A percentile compares a stretch with the other conserved stretches of the same genome.
These are phyloP conservation scores for Periglandula ipomoeae DNA, from an alignment of 2,329 filamentous ascomycete species.

Conservation along the genomic window DNA sequence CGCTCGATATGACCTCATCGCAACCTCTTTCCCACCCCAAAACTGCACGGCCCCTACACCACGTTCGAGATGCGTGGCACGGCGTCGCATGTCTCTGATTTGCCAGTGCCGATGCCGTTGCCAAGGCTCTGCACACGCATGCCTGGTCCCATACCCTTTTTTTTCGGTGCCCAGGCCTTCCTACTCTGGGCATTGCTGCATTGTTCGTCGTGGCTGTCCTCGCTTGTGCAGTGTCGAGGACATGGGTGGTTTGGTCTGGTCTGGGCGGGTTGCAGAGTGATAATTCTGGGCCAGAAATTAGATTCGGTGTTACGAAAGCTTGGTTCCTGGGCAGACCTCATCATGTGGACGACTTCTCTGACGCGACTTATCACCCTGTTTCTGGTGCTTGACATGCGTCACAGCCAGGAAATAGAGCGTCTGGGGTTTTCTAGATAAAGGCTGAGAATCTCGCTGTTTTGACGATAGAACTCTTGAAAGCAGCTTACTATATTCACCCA, in stretches of 20 bases:
- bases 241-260: not conserved
- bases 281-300: not conserved
- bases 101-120: not conserved
- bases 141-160: too few relatives aligned
- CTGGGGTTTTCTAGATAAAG: slow-evolving; percentile 2
- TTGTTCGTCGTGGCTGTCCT: not conserved
- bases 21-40: not conserved
- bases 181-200: too few relatives aligned
- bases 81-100: not conserved
- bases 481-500: too few relatives aligned
- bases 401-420: not conserved
- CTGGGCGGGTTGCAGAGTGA: too few relatives aligned
- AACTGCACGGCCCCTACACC: not conserved
- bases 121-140: not conserved
- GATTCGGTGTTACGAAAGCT: not conserved
- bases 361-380: not conserved
- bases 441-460: not conserved
- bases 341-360: not conserved
- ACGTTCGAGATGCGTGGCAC: not conserved
- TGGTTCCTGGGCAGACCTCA: not conserved
- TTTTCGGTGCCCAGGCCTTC: too few relatives aligned
- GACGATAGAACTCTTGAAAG: too few relatives aligned
- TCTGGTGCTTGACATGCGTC: not conserved
- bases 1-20: not conserved
- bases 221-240: not conserved